Base-by-base conservation (phyloP, 345 rosid species). In the Cardiospermum halicacabum region DNA sequence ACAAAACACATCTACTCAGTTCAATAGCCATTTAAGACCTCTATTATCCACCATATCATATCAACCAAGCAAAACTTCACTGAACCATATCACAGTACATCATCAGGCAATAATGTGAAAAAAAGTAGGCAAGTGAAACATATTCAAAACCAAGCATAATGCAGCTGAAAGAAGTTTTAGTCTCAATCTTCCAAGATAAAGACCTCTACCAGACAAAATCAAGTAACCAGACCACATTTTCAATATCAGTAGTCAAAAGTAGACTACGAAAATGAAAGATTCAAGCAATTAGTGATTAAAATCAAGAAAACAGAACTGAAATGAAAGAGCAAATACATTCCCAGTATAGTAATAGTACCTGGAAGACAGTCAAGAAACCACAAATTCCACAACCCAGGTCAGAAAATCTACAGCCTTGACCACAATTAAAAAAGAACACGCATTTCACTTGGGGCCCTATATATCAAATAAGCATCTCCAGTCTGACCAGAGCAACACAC, bases 301-400 rank as follows among this genome's bases (percentile, higher is more conserved):
- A 62, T 55, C 26, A 72, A 59, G n/a, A 48, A 66, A 60, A 54
- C 40, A 48, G 31, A 42, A 61, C 51, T 43, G 60, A 58, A 60
- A 34, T 51, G 60, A 58, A 61, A 66, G 22, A 68, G 53, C 40
- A 31, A 37, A 31, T 30, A 63, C 32, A 48, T 66, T 69, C 60
- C 30, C 65, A 51, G 62, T 72, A 75, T 63, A 3, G 39, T 34
- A n/a, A n/a, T n/a, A 81, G 83, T 76, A 82, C 74, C 75, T 78
- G 75, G 71, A 74, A 68, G 77, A 43, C 21, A 57, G 36, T 59
- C 56, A 69, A 49, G 71, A 40, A 49, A 56, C 54, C 40, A 53
- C 26, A 68, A 64, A 69, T 42, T 53, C 67, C 72, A 63, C 62
- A 26, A 47, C 67, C 76, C 67, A 40, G 58, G 66, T 54, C 36